Conservation (phyloP, 495 filamentous ascomycete species). For the Penicillium longicatenatum region DNA sequence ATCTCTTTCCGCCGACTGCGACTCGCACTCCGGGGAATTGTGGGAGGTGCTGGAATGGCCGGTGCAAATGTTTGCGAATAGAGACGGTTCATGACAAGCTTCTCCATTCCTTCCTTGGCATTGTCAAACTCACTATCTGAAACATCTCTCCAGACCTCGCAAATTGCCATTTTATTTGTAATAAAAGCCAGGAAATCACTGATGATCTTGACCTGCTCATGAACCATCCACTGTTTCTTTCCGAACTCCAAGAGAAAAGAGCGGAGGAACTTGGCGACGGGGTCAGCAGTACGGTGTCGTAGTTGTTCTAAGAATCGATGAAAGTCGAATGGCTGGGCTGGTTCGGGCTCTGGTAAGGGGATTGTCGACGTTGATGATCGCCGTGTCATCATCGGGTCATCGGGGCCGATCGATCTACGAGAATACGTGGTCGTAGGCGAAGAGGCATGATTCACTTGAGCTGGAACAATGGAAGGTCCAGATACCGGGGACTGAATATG, state of each 20-base stretch:
- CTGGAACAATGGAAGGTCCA: slow-evolving; percentile 15
- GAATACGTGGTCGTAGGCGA: slow-evolving; percentile 19
- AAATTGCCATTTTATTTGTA: slow-evolving; percentile 96
- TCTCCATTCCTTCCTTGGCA: slow-evolving; percentile 98
- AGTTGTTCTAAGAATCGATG: slow-evolving; percentile 96
- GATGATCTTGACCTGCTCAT: slow-evolving; percentile 98
- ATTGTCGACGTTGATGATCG: slow-evolving; percentile 50
- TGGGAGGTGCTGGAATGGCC: slow-evolving; percentile 77
- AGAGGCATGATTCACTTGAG: slow-evolving; percentile 23
- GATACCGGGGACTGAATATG: slow-evolving; percentile 43
- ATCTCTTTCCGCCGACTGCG: slow-evolving; percentile 69
- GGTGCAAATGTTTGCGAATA: slow-evolving; percentile 97
- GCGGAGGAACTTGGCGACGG: slow-evolving; percentile 90
- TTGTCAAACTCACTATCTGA: slow-evolving; percentile 98
- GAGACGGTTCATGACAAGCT: slow-evolving; percentile 97
- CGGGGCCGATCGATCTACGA: slow-evolving; percentile 22
- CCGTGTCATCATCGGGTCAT: slow-evolving; percentile 46
- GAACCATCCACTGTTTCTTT: slow-evolving; percentile 99
- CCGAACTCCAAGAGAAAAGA: slow-evolving; percentile 94
- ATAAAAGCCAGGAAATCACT: slow-evolving; percentile 98
- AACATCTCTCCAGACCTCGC: slow-evolving; percentile 94
- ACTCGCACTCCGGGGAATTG: slow-evolving; percentile 60
- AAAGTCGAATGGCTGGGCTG: slow-evolving; percentile 93
- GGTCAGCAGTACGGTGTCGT: slow-evolving; percentile 92
- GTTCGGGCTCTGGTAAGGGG: slow-evolving; percentile 85